Evolutionary conservation across 345 rosid genomes (phyloP).

Genomic region (Murraya koenigii): DNA sequence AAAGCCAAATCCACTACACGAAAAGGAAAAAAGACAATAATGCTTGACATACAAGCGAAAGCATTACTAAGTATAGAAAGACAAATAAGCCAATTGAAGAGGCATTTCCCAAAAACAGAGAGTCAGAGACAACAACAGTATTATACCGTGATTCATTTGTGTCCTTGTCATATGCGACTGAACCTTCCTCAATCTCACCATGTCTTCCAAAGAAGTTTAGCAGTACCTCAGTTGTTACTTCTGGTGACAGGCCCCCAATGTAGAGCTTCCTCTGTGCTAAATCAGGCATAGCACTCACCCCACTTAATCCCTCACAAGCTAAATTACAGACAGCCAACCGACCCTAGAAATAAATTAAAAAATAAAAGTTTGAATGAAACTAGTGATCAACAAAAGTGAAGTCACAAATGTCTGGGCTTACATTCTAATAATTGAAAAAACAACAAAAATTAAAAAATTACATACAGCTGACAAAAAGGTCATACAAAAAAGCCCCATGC

Average conservation of each 20-base stretch:
- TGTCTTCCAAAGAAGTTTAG: slow-evolving; percentile 43
- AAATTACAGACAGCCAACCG: slow-evolving; percentile 66
- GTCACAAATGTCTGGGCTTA: neutral
- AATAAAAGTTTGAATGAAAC: neutral
- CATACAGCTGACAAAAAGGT: neutral
- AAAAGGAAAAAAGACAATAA: slow-evolving; percentile 13
- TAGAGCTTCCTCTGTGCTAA: slow-evolving; percentile 61
- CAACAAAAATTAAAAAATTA: neutral
- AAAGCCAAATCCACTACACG: slow-evolving; percentile 64
- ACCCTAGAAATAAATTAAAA: slow-evolving; percentile 37
- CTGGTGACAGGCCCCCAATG: slow-evolving; percentile 60
- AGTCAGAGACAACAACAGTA: neutral
- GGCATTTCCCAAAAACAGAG: neutral
- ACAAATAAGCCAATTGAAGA: neutral
- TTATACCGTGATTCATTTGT: slow-evolving; percentile 59
- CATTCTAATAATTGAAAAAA: neutral
- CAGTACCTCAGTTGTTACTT: slow-evolving; percentile 57
- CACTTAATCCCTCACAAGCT: slow-evolving; percentile 57
- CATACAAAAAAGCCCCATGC: neutral
- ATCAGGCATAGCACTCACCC: slow-evolving; percentile 46
- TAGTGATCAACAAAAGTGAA: neutral
- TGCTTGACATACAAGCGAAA: neutral
- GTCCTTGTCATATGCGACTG: slow-evolving; percentile 68
- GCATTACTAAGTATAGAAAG: neutral
- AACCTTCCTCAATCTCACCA: slow-evolving; percentile 70